phyloP scores from a whole-genome alignment of 805 yeast genomes.

The Yamadazyma akitaensis region DNA sequence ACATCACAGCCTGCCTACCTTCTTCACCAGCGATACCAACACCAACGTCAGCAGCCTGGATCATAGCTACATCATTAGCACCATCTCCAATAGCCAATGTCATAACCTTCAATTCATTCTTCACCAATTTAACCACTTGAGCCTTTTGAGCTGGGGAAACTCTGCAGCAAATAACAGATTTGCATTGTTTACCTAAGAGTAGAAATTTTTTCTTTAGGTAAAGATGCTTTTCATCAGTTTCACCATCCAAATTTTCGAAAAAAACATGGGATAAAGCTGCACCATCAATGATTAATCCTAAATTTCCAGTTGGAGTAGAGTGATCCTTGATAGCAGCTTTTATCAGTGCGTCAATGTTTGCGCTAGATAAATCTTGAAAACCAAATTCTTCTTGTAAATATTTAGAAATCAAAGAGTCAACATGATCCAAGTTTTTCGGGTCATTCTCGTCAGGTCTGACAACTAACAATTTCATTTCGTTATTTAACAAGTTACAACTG shows the following conservation, averaged over 20 bases:
- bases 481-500: conserved; percentile 67
- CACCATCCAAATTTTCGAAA: conserved; percentile 21
- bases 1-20: conserved; percentile 85
- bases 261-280: conserved; percentile 52
- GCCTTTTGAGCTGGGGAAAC: conserved; percentile 86
- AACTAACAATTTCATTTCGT: conserved; percentile 65
- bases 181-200: conserved; percentile 69
- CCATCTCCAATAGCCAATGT: conserved; percentile 85
- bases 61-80: conserved; percentile 86
- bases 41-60: conserved; percentile 81
- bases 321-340: conserved; percentile 56
- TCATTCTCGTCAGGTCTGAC: conserved; percentile 59
- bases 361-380: conserved; percentile 36
- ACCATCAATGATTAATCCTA: conserved; percentile 71
- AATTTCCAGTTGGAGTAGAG: conserved; percentile 54
- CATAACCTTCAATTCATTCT: conserved; percentile 62
- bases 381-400: conserved; percentile 49
- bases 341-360: conserved; percentile 52
- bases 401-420: conserved; percentile 21
- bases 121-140: conserved; percentile 64
- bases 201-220: conserved; percentile 50
- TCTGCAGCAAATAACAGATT: conserved; percentile 77
- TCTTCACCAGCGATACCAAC: conserved; percentile 87
- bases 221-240: conserved; percentile 8
- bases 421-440: conserved; percentile 20